A percentile compares a stretch with the other conserved stretches of the same genome.
Evolutionary conservation across 176 grass and related monocot genomes (phyloP).

Genomic region (Coix lacrymajobi): DNA sequence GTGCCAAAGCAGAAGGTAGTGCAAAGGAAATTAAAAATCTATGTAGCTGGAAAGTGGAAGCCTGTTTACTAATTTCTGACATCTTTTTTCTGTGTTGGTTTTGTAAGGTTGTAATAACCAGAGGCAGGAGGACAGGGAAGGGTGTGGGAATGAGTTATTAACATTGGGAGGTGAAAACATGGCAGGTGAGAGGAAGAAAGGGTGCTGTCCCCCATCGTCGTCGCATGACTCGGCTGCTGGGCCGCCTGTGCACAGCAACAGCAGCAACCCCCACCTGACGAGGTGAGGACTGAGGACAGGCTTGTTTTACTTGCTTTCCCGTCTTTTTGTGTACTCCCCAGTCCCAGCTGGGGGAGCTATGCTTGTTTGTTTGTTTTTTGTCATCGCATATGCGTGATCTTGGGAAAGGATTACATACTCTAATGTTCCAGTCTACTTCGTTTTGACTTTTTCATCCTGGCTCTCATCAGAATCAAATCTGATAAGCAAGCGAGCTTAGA

Average conservation of each 20-base stretch:
- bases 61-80: background rate
- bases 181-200: conserved; percentile 59
- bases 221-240: conserved; percentile 33
- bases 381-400: conserved; percentile 17
- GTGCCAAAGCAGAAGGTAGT: conserved; percentile 45
- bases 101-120: conserved; percentile 42
- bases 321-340: conserved; percentile 16
- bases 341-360: background rate
- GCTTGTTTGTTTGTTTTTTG: conserved; percentile 21
- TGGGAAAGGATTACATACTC: background rate
- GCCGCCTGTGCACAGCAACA: conserved; percentile 14
- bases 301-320: conserved; percentile 4
- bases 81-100: background rate
- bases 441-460: background rate
- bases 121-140: conserved; percentile 15
- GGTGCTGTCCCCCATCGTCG: conserved; percentile 35
- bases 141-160: conserved; percentile 42
- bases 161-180: conserved; percentile 38
- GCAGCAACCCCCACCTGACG: conserved; percentile 26
- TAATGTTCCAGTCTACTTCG: conserved; percentile 1
- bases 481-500: background rate
- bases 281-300: conserved; percentile 39
- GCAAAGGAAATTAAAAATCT: background rate
- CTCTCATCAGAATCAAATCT: conserved; percentile 3
- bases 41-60: background rate